A percentile compares a stretch with the other conserved stretches of the same genome.
Conservation (phyloP, 257 asterid genomes). For the Echium plantagineum region DNA sequence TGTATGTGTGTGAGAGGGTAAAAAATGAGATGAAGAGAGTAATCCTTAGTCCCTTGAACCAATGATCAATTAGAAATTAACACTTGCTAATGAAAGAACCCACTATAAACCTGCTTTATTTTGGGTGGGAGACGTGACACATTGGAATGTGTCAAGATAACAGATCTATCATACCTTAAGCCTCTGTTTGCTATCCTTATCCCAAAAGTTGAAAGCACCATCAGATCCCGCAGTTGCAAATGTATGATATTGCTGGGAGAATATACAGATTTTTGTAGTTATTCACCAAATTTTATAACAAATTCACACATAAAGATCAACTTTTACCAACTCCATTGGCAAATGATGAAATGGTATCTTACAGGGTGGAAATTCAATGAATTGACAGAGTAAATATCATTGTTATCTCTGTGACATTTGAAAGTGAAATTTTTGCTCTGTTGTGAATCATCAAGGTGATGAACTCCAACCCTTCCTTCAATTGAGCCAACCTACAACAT, state of each 20-base stretch:
- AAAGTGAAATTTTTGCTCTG: slow-evolving; percentile 82
- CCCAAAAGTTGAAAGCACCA: slow-evolving; percentile 97
- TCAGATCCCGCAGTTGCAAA: slow-evolving; percentile 96
- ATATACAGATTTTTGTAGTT: neutral
- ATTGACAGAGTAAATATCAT: slow-evolving; percentile 81
- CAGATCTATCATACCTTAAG: slow-evolving; percentile 48
- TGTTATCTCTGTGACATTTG: slow-evolving; percentile 95
- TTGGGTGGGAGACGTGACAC: no score
- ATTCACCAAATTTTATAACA: neutral
- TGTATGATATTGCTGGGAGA: slow-evolving; percentile 66
- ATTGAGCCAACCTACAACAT: slow-evolving; percentile 75
- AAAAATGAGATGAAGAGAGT: no score
- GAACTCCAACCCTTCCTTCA: slow-evolving; percentile 98
- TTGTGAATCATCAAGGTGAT: slow-evolving; percentile 81
- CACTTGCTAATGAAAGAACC: no score
- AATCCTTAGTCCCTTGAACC: no score
- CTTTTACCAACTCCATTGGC: neutral
- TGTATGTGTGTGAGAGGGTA: no score
- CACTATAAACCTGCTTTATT: no score
- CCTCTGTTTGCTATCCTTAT: slow-evolving; percentile 95
- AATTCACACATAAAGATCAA: neutral
- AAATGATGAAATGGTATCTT: slow-evolving; percentile 23
- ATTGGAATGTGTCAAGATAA: neutral
- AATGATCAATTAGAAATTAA: no score
- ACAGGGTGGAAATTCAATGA: slow-evolving; percentile 91